Percentiles rank a stretch among this genome's conserved stretches.
phyloP scores from a whole-genome alignment of 225 moss, liverwort and hornwort species.

The Climacium dendroides region DNA sequence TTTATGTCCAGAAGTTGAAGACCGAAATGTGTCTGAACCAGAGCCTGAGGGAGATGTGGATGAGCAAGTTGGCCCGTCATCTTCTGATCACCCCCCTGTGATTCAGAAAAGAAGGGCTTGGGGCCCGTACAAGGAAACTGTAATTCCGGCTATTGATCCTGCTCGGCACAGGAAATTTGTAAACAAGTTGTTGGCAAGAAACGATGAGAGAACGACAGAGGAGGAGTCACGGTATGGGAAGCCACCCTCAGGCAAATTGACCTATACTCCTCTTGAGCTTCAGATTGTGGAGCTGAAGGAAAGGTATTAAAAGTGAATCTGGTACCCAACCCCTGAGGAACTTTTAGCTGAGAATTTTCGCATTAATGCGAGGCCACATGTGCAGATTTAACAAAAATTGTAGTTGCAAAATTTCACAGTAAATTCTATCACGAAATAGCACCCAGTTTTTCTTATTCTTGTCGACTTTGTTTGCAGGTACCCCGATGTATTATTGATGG shows the following conservation, averaged over 20 bases:
- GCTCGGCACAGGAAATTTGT: slow-evolving; percentile 65
- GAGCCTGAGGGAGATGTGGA: neutral
- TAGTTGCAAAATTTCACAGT: neutral
- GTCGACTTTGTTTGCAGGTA: slow-evolving; percentile 24
- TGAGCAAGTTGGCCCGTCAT: slow-evolving; percentile 14
- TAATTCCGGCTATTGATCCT: slow-evolving; percentile 41
- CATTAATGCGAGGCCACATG: neutral
- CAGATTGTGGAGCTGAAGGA: slow-evolving; percentile 87
- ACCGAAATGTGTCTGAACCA: neutral
- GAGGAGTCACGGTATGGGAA: slow-evolving; percentile 60
- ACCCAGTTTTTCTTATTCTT: neutral
- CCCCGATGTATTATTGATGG: slow-evolving; percentile 74
- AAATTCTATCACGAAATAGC: neutral
- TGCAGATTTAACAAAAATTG: neutral
- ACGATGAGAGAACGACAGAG: slow-evolving; percentile 33
- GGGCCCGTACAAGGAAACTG: slow-evolving; percentile 12
- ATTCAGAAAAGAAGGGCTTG: slow-evolving; percentile 21
- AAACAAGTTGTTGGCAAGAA: slow-evolving; percentile 58
- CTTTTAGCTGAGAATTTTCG: neutral
- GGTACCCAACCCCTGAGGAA: neutral
- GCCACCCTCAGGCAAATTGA: slow-evolving; percentile 55
- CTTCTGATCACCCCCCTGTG: slow-evolving; percentile 1
- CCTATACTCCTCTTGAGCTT: slow-evolving; percentile 74
- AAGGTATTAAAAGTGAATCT: slow-evolving; percentile 21
- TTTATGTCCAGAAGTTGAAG: neutral